phyloP scores from a whole-genome alignment of 2,329 filamentous ascomycete species.

The Atkinsonella texensis region DNA sequence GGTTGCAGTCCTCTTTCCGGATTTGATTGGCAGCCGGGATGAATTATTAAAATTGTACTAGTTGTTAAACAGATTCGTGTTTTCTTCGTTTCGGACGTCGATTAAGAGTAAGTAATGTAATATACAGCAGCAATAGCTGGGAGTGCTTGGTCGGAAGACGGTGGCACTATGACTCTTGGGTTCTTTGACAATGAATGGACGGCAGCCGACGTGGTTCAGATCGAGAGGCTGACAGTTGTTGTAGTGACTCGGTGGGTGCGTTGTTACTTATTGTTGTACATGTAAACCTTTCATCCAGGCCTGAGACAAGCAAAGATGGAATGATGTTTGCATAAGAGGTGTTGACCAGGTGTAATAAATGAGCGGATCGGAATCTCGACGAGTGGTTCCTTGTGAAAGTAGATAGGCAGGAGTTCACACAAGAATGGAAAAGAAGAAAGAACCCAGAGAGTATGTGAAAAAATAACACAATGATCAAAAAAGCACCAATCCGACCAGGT shows the following conservation, averaged over 20 bases:
- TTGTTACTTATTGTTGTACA: slow-evolving; percentile 16
- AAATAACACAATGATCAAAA: slow-evolving; percentile 30
- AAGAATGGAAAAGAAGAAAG: slow-evolving; percentile 31
- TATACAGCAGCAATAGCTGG: slow-evolving; percentile 8
- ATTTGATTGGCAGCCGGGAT: not conserved
- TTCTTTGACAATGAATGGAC: slow-evolving; percentile 30
- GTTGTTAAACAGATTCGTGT: slow-evolving; percentile 2
- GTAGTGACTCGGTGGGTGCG: slow-evolving; percentile 16
- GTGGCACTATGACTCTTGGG: slow-evolving; percentile 9
- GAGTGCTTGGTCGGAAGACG: slow-evolving; percentile 3
- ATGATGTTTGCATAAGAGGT: slow-evolving; percentile 2
- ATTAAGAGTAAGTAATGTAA: slow-evolving; percentile 7
- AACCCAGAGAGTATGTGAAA: slow-evolving; percentile 32
- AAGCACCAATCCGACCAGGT: slow-evolving; percentile 30
- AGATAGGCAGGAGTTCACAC: slow-evolving; percentile 16
- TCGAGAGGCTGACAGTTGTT: slow-evolving; percentile 5
- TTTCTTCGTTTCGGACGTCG: slow-evolving; percentile 7
- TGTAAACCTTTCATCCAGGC: slow-evolving; percentile 8
- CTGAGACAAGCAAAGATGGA: not conserved
- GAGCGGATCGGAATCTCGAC: slow-evolving; percentile 29
- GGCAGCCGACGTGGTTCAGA: slow-evolving; percentile 16
- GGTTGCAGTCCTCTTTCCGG: not conserved
- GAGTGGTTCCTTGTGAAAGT: slow-evolving; percentile 29
- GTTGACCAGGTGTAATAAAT: slow-evolving; percentile 19
- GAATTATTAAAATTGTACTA: not conserved